Conservation (phyloP, 352 stramenopile genomes). For the Globisporangium paddicum region DNA sequence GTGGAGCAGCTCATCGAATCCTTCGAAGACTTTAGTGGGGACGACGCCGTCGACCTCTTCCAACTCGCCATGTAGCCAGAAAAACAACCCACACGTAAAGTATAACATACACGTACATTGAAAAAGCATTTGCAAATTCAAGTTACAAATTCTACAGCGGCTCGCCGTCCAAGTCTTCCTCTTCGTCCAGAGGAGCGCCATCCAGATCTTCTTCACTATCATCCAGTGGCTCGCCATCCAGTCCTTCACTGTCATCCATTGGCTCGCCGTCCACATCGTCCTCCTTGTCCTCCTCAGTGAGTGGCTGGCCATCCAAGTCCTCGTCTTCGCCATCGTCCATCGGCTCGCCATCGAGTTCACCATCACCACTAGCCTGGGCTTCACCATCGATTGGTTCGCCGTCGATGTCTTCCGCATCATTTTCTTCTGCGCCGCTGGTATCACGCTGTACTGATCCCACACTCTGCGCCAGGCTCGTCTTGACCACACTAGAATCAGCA, state of each 20-base stretch:
- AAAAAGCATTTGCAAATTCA: background rate
- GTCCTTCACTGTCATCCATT: constrained; percentile 10
- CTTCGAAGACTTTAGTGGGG: background rate
- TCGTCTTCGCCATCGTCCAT: constrained; percentile 24
- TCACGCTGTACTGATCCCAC: background rate
- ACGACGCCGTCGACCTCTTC: constrained; percentile 11
- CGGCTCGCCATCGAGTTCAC: constrained; percentile 22
- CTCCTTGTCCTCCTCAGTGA: constrained; percentile 26
- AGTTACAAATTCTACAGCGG: constrained; percentile 11
- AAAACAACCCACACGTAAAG: background rate
- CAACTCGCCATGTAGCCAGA: constrained; percentile 10
- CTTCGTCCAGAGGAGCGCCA: constrained; percentile 17
- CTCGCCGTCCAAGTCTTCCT: constrained; percentile 18
- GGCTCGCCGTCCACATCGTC: constrained; percentile 29
- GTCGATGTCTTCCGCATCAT: constrained; percentile 29
- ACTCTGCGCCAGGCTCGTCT: background rate
- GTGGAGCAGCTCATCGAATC: background rate
- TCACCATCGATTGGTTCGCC: constrained; percentile 30
- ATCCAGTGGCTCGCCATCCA: constrained; percentile 30
- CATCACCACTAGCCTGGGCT: constrained; percentile 26
- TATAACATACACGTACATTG: too few species aligned
- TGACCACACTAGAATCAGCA: background rate
- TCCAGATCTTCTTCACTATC: constrained; percentile 7
- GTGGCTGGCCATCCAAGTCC: constrained; percentile 29
- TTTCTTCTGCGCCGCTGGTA: constrained; percentile 3